Base-by-base conservation (phyloP, 306 rosid species). In the Cicer chorassanicum region DNA sequence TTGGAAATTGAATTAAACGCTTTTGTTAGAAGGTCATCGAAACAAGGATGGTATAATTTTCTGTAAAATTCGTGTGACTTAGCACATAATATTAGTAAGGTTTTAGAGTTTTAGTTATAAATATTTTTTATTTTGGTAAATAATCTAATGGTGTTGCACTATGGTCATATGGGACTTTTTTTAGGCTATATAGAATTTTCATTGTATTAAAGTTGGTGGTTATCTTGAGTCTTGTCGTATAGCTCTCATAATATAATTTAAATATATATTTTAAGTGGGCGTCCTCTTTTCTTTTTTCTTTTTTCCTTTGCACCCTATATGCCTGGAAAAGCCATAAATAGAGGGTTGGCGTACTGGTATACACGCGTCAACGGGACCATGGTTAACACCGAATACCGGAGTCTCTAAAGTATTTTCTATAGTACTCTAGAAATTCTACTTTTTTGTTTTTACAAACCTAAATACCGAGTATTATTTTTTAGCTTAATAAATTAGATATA, bases 331-430 rank as follows among this genome's bases (percentile, higher is more conserved):
- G 64, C 64, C 60, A 54, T 40, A 54, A 29, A n/a, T 7, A 16
- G 61, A 9, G 63, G 63, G 70, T 41, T 73, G 62, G 51, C 70
- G 60, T 48, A 53, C 45, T 29, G 57, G 21, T 43, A 65, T 51
- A 61, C 70, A 61, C 77, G 80, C 65, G 82, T 68, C 77, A 11
- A 21, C 15, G 2, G 43, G 12, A 49, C 49, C 56, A 7, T 59
- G 75, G 66, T 73, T 59, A 18, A 55, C 38, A 54, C 18, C 12
- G 15, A 53, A 2, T 57, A 24, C 38, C n/a, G 0, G 1, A 7
- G 59, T 53, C 40, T 19, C 7, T 8, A 8, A 9, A 24, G 34
- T 24, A 24, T 24, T 24, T 24, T 24, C 34, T 24, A 24, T 24
- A 24, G 4, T 24, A 24, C 34, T 24, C 34, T 24, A 24, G 34